Base-by-base conservation (phyloP, 148 eudicot genomes). In the Vaccinium corymbosum region DNA sequence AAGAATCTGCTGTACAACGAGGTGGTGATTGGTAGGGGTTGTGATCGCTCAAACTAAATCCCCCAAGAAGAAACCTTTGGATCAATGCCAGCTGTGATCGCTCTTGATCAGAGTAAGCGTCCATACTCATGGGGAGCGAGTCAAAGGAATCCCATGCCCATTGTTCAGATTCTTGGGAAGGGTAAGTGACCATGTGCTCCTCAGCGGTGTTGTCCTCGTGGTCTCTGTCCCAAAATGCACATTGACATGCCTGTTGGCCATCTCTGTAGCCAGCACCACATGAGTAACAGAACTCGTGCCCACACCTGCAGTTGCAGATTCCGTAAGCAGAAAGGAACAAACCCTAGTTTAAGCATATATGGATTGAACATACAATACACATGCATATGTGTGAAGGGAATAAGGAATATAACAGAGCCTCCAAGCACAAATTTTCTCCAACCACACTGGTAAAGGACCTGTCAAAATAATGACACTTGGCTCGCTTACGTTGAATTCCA, bases 11-110 rank as follows among this genome's bases (percentile, higher is more conserved):
- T 79, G 95, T 88, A 88, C 93, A 92, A 12, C 84, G 90, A 7
- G 95, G 92, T 10, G 98, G 91, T 53, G 92, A 89, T 80, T 91
- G 97, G 77, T 84, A 81, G 73, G 94, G 88, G 27, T 87, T 86
- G 61, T 93, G 94, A 81, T 95, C 98, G 11, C 91, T 88, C 50
- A 93, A 76, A 66, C 93, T 88, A 82, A 95, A 93, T 76, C 97
- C 95, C 27, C 98, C 98, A 0, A 91, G 90, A 59, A 95, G 92
- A 86, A 93, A 95, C 87, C 95, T 89, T 81, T 95, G 98, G 85
- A 95, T 95, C 68, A 95, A 90, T 22, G 97, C 97, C 82, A 95
- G 88, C 84, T 95, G 98, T 14, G 97, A 95, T 83, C 97, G 89
- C 88, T 95, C 98, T 87, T 95, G 93, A 46, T 95, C 97, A 1